Evolutionary conservation across 345 rosid genomes (phyloP), one percentile per base, ranked within the genome.

Genomic region (Erucastrum elatum): DNA sequence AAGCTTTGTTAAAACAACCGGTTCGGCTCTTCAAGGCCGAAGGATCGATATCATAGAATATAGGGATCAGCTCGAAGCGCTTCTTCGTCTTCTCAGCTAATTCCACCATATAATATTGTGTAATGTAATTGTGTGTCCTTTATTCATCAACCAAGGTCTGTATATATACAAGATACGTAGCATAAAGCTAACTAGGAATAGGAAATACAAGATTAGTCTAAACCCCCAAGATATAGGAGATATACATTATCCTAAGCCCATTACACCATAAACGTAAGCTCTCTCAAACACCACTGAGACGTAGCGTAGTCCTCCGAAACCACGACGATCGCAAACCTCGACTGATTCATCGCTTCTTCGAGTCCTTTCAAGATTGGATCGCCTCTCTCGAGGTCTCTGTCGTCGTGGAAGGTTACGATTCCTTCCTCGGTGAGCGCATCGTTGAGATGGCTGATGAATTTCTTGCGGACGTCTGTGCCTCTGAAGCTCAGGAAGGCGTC

Each of bases 401-500:
- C 79, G 30, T 80, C 79, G 13, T 30, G 16, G 25, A 74, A 74
- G 4, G 61, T 2, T n/a, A 8, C 0, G 37, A 80, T 61, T 35
- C 82, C 82, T 49, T 64, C 82, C 0, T 35, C 35, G 0, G 0
- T 21, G 51, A 80, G 78, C 13, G 75, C 75, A 0, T 49, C 8
- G 53, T 55, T 1, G 7, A 74, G 66, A 70, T 80, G 79, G 30
- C 78, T 55, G 8, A 70, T 1, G 10, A 80, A 80, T 6, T 0
- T 33, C 8, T 0, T 59, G 2, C 82, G 82, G 27, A 74, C 72
- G 51, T 74, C 79, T 4, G 5, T 0, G 5, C 82, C 82, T 67
- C 82, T 74, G 26, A 74, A 80, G 1, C 79, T 80, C 13, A 80
- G 69, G 71, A 80, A 80, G 60, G 55, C 78, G 30, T 80, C 60